Base-by-base conservation (phyloP, 331 rosid genomes). In the Rhamnella rubrinervis region DNA sequence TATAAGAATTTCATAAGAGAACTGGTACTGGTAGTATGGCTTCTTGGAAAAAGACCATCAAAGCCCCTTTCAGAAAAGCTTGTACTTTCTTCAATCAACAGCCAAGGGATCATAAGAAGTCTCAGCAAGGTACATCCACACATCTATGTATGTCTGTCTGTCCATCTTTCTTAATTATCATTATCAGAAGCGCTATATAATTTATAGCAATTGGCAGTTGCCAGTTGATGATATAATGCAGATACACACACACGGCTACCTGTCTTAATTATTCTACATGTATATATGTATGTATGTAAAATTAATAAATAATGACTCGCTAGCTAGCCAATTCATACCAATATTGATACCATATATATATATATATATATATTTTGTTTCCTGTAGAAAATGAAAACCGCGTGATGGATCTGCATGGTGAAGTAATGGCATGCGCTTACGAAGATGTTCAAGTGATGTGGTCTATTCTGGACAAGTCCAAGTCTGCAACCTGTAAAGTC, bases 381-480 rank as follows among this genome's bases (percentile, higher is more conserved):
- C 23, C 46, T 67, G 68, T 82, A 90, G 98, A 79, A 65, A 77
- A 74, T 71, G 98, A 84, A 78, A 88, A 67, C 39, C 61, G 85
- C 5, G 18, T 77, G 15, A 84, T 68, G 84, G 92, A 87, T 84
- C 92, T 90, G 16, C 98, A 90, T 1, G 96, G 97, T 18, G 98
- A 93, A 78, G 98, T 93, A 58, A 88, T 93, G 98, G 97, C 98
- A 7, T 93, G 98, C 40, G 90, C 85, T 1, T 93, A 93, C 61
- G 97, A 93, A 82, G 98, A 93, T 75, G 97, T 93, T 62, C 97
- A 90, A 67, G 98, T 93, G 2, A 93, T 93, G 98, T 93, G 98
- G 98, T 90, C 96, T 4, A 93, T 93, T n/a, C 85, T 93, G 50
- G 98, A 93, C 77, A 93, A 89, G 92, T 78, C 97, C 69, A 90